Evolutionary conservation across 2,329 filamentous ascomycete species (phyloP).

Genomic region (Magnaporthales sp.): DNA sequence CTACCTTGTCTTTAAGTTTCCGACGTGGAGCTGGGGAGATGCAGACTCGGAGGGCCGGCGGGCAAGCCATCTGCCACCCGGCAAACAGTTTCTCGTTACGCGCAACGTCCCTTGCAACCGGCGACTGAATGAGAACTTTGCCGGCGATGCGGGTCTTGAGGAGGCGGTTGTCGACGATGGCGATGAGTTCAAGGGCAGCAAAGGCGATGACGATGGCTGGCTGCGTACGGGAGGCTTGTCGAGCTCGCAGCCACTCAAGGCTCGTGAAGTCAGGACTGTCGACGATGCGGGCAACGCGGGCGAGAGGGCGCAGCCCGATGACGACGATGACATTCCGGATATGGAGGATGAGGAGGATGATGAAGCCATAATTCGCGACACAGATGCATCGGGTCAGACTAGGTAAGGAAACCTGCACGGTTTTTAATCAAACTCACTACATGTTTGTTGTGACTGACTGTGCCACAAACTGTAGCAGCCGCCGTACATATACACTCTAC

Average conservation of each 20-base stretch:
- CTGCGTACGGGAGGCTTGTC: conserved; percentile 74
- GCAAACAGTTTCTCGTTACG: conserved; percentile 93
- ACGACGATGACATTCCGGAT: conserved; percentile 82
- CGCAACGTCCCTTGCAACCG: conserved; percentile 90
- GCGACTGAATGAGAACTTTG: conserved; percentile 87
- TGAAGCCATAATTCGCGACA: conserved; percentile 88
- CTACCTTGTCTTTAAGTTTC: conserved; percentile 98
- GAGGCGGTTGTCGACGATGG: conserved; percentile 80
- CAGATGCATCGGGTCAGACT: conserved; percentile 36
- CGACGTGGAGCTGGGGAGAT: conserved; percentile 93
- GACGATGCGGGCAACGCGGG: conserved; percentile 84
- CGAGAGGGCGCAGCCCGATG: conserved; percentile 60
- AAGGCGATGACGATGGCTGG: conserved; percentile 74
- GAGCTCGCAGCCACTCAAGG: conserved; percentile 67
- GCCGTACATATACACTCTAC: conserved; percentile 95
- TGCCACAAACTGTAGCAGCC: conserved; percentile 47
- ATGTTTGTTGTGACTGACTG: background rate
- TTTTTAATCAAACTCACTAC: background rate
- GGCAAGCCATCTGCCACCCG: conserved; percentile 70
- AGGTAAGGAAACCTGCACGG: conserved; percentile 31
- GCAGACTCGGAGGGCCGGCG: conserved; percentile 74
- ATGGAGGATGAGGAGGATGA: conserved; percentile 99
- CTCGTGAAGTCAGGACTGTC: conserved; percentile 75
- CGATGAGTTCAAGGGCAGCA: conserved; percentile 43
- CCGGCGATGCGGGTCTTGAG: conserved; percentile 76